These are phyloP conservation scores for Lathyrus aphaca DNA, from an alignment of 306 rosid genomes.

Conservation along the genomic window DNA sequence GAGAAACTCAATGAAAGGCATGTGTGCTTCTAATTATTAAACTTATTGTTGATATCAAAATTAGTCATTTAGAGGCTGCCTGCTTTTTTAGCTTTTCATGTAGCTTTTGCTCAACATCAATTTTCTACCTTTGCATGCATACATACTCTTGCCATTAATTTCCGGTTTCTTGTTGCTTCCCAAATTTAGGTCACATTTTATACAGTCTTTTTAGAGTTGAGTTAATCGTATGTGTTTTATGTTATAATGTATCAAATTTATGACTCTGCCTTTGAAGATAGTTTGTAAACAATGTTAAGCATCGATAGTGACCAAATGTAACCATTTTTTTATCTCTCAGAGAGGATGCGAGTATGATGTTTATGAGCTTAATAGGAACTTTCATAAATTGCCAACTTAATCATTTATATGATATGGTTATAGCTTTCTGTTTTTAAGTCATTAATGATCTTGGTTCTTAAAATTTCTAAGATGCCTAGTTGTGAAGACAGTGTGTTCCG, in stretches of 20 bases:
- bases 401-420: neutral
- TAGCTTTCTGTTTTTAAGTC: neutral
- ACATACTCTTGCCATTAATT: neutral
- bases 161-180: constrained; percentile 28
- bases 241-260: constrained; percentile 14
- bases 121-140: constrained; percentile 17
- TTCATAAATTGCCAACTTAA: neutral
- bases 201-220: neutral
- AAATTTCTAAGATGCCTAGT: constrained; percentile 2
- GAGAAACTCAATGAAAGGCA: constrained; percentile 89
- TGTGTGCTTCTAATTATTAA: constrained; percentile 31
- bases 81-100: constrained; percentile 9
- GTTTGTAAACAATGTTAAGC: neutral
- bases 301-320: neutral
- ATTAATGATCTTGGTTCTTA: constrained; percentile 6
- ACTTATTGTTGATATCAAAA: constrained; percentile 6
- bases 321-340: neutral
- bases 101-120: neutral
- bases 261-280: constrained; percentile 1
- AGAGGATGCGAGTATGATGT: constrained; percentile 12
- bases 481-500: neutral
- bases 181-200: constrained; percentile 1
- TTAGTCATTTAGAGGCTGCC: constrained; percentile 14
- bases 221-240: constrained; percentile 9
- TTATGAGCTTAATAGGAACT: neutral